Base-by-base conservation (phyloP, 1,284 basidiomycete species). In the Leccinum cinnamomeum region DNA sequence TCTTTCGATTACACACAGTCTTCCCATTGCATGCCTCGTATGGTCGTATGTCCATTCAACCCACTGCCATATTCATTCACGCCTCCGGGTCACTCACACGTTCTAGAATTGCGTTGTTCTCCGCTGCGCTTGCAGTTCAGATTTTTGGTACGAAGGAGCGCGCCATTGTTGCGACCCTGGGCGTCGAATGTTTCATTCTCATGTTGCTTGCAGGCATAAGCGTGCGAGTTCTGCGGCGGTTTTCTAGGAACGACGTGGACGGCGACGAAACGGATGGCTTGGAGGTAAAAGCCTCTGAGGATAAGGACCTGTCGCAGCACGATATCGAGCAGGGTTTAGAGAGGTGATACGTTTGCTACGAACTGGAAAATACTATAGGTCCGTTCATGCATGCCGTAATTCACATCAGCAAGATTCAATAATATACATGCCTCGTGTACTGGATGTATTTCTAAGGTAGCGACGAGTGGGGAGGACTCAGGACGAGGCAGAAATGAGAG, bases 11-110 rank as follows among this genome's bases (percentile, higher is more conserved):
- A 65, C 68, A 3, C 68, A 70, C 23, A 58, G 66, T 33, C 59
- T 70, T n/a, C 68, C 66, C 1, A 53, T 67, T 11, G 65, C 66
- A 7, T 66, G 7, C 8, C 66, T 69, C 23, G 30, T 69, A 14
- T 68, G 66, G 65, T 68, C 66, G 66, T 67, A 50, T 20, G 66
- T 70, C 37, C 12, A 28, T 20, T 18, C 4, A 0, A 18, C 51
- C 3, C 30, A 12, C 2, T 18, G 2, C 8, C 35, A 8, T 20
- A 5, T 7, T 14, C 28, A 8, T 5, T 2, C 50, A 11, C 7
- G 20, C 12, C 37, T 25, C 28, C 11, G n/a, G 11, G n/a, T 28
- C n/a, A 2, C 28, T 28, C 14, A 7, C 30, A 50, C 8, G 2
- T 23, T 48, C 4, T 20, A 70, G 66, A 11, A 67, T 67, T 16